Base-by-base conservation (phyloP, 306 rosid genomes). In the Boehmeria nivea region DNA sequence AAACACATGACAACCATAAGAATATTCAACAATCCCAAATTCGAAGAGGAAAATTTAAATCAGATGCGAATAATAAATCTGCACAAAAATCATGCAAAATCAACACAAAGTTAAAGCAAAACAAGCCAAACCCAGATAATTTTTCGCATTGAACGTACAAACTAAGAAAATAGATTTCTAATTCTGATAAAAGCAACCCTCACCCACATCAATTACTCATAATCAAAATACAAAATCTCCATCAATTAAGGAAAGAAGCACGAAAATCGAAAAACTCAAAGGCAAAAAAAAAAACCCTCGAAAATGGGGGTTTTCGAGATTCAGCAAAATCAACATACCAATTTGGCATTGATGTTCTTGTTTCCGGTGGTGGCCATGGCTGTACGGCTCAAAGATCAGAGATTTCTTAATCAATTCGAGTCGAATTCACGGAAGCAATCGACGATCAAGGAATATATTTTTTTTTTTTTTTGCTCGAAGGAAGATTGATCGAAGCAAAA, bases 321-420 rank as follows among this genome's bases (percentile, higher is more conserved):
- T 20, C 11, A 38, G 19, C 61, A 57, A 57, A 60, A 57, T 10
- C 6, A 0, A 2, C 81, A 34, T 24, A 80, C 85, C 78, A 80
- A 72, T 76, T 80, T 80, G 56, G 85, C 81, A 62, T 80, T 80
- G 46, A 76, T 72, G 69, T 69, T 80, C 79, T 68, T 80, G 77
- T 69, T 80, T 63, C 85, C 85, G 33, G 69, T 76, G 71, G 82
- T 80, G 58, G 82, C 85, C 85, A 80, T 80, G 69, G 37, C 37
- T 2, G 66, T 26, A 13, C 20, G 20, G 16, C 15, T 56, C 48
- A 24, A 36, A 56, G 61, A 56, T 38, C 33, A 14, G 21, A 37
- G 40, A 54, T 28, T 33, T 28, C 43, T 20, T 22, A 39, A 56
- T 2, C 17, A 28, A 25, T 3, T 25, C 4, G 0, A 27, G 31